A percentile compares a stretch with the other conserved stretches of the same genome.
Evolutionary conservation across 176 grass and related monocot genomes (phyloP).

Genomic region (Eragrostis nindensis): DNA sequence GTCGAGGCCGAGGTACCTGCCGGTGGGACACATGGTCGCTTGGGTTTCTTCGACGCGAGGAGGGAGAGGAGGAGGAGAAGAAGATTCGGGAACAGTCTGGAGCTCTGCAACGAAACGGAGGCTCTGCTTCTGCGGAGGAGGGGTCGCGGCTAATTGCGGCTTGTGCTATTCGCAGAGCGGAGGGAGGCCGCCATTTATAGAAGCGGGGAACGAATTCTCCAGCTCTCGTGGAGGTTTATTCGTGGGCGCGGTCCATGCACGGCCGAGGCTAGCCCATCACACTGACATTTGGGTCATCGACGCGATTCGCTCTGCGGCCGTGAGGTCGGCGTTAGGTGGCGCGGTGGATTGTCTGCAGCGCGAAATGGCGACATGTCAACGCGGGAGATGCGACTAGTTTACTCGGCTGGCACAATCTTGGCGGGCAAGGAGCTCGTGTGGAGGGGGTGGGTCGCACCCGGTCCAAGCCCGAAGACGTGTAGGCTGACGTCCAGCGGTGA

Average conservation of each 20-base stretch:
- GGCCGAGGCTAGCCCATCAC: accelerated
- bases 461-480: slow-evolving; percentile 61
- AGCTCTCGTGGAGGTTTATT: neutral
- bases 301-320: neutral
- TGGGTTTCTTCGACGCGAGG: neutral
- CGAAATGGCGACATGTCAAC: neutral
- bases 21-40: slow-evolving; percentile 68
- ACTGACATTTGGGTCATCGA: neutral
- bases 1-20: slow-evolving; percentile 49
- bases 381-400: neutral
- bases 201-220: neutral
- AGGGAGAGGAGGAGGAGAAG: neutral
- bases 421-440: slow-evolving; percentile 34
- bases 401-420: slow-evolving; percentile 28
- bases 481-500: slow-evolving; percentile 43
- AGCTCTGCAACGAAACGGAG: neutral
- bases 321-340: neutral
- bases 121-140: slow-evolving; percentile 14
- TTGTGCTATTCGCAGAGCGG: neutral
- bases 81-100: slow-evolving; percentile 15
- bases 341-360: neutral
- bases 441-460: slow-evolving; percentile 9
- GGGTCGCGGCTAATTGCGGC: slow-evolving; percentile 28
- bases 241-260: slow-evolving; percentile 1
- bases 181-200: slow-evolving; percentile 55